A percentile compares a stretch with the other conserved stretches of the same genome.
phyloP scores from a whole-genome alignment of 176 grass and related monocot species.

The Oryza glaberrima region DNA sequence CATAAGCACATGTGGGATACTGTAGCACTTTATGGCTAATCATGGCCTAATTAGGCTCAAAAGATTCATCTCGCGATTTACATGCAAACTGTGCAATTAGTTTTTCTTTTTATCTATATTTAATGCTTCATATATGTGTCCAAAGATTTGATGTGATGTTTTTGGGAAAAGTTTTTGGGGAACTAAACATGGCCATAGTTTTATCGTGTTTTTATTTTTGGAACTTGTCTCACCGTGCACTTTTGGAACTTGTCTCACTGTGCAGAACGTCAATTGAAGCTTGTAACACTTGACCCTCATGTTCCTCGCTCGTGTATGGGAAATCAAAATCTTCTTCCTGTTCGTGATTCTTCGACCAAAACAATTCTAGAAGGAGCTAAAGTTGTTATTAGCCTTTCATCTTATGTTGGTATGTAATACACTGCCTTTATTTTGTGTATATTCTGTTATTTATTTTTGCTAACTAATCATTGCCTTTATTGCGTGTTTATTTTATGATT shows the following conservation, averaged over 20 bases:
- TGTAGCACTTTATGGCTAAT: too few species aligned
- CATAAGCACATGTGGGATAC: too few species aligned
- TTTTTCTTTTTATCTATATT: too few species aligned
- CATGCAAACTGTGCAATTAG: too few species aligned
- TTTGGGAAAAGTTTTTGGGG: too few species aligned
- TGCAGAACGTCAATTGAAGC: not conserved
- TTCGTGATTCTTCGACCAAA: not conserved
- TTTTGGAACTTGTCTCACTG: too few species aligned
- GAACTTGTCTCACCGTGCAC: not conserved
- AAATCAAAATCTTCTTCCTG: not conserved
- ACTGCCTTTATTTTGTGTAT: not conserved
- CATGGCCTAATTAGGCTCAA: too few species aligned
- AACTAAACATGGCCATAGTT: too few species aligned
- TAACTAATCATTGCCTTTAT: not conserved
- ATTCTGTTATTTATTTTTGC: not conserved
- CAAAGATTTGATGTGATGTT: too few species aligned
- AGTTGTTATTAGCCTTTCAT: conserved; percentile 3
- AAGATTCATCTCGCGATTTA: too few species aligned
- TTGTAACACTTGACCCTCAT: not conserved
- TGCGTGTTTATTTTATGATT: not conserved
- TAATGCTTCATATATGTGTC: too few species aligned
- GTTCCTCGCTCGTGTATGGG: not conserved
- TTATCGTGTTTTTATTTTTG: too few species aligned
- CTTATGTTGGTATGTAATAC: conserved; percentile 11
- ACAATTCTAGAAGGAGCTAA: not conserved